Base-by-base conservation (phyloP, 2,329 filamentous ascomycete species). In the Herpotrichia juniperi region DNA sequence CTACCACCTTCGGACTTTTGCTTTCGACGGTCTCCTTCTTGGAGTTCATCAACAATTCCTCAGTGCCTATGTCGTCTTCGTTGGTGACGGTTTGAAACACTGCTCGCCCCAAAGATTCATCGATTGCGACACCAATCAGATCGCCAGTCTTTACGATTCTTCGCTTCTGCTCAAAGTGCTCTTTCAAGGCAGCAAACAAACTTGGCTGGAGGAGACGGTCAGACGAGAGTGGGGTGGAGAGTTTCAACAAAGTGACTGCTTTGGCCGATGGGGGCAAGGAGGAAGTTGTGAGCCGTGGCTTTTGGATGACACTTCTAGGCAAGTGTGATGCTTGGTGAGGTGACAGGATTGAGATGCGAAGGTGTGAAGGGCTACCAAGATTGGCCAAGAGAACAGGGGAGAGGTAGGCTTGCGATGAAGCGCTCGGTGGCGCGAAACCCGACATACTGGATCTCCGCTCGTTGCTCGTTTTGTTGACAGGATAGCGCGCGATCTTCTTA, bases 371-470 rank as follows among this genome's bases (percentile, higher is more conserved):
- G 48, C 86, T 86, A 2, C 90, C 88, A 25, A 99, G 78, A 65
- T 99, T 99, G 39, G 91, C 88, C 4, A 97, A 81, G 37, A 97
- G 80, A 21, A 97, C 81, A 0, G 94, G 94, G 2, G 94, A 96
- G 22, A 93, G 81, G 65, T 94, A 94, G 4, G 84, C 87, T 42
- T 68, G 62, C 9, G 68, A 57, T 1, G 69, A 64, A 9, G 61
- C 59, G 22, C 31, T 58, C 25, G 63, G 46, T 31, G 61, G 64
- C 24, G 63, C 48, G 42, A 72, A 68, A 8, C 64, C 69, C 0
- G 72, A 69, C 46, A 86, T 78, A 63, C 83, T 87, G 24, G 81
- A 78, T 51, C 81, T 76, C 46, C 83, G 73, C 11, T 80, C 65
- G 14, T 58, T 51, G 16, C 61, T 55, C 2, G 49, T 54, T 47